Evolutionary conservation across 2,329 filamentous ascomycete species (phyloP).

Genomic region (Penicillium sp.): DNA sequence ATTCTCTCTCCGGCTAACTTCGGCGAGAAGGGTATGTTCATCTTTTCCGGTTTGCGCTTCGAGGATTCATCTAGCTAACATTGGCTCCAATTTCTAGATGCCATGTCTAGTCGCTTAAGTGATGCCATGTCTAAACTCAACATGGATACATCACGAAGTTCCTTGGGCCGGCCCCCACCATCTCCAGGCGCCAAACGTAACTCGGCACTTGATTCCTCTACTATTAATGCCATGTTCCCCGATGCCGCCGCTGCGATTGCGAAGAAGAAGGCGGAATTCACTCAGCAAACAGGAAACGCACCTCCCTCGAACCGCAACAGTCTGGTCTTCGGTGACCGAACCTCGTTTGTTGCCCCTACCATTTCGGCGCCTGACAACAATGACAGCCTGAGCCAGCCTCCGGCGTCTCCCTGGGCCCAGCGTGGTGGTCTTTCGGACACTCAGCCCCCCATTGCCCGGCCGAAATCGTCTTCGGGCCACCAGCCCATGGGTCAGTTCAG

Average conservation of each 20-base stretch:
- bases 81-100: conserved; percentile 59
- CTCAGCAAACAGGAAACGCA: conserved; percentile 86
- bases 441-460: conserved; percentile 58
- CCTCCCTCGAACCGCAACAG: conserved; percentile 94
- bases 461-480: conserved; percentile 78
- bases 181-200: conserved; percentile 83
- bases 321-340: conserved; percentile 72
- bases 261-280: conserved; percentile 96
- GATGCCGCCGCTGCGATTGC: conserved; percentile 98
- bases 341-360: conserved; percentile 71
- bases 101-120: conserved; percentile 92
- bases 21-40: conserved; percentile 74
- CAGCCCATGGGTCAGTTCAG: conserved; percentile 89
- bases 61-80: not conserved
- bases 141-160: conserved; percentile 83
- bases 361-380: conserved; percentile 68
- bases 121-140: conserved; percentile 96
- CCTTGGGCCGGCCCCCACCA: conserved; percentile 75
- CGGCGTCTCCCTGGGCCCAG: conserved; percentile 78
- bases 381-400: conserved; percentile 62
- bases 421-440: conserved; percentile 50
- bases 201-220: conserved; percentile 87
- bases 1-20: conserved; percentile 93
- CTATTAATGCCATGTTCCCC: conserved; percentile 98
- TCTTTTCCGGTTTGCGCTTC: not conserved